phyloP scores from a whole-genome alignment of 352 stramenopile species.

The Phytopythium cucurbitacearum region DNA sequence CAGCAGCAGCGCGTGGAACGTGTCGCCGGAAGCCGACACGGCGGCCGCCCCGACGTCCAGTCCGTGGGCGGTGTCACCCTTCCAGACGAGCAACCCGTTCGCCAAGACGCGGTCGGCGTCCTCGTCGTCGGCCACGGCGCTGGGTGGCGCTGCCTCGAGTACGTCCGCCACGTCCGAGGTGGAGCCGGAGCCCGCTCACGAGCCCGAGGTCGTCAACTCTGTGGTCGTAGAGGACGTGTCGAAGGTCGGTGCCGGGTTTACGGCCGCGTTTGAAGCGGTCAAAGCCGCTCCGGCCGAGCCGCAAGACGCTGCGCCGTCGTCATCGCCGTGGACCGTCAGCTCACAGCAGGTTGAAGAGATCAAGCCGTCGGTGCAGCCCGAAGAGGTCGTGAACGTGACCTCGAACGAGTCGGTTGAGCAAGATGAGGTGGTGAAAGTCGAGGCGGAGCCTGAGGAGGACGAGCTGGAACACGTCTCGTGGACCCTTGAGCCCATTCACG shows the following conservation, averaged over 20 bases:
- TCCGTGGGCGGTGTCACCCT: constrained; percentile 34
- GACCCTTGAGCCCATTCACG: not conserved
- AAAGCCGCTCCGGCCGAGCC: constrained; percentile 2
- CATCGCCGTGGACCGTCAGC: constrained; percentile 14
- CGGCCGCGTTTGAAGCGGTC: constrained; percentile 12
- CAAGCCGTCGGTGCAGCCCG: constrained; percentile 4
- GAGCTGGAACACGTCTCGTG: constrained; percentile 9
- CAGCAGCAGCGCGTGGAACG: constrained; percentile 47
- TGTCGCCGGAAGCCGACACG: constrained; percentile 22
- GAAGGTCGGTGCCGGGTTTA: constrained; percentile 1
- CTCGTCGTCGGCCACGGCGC: constrained; percentile 1
- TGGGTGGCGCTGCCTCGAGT: constrained; percentile 4
- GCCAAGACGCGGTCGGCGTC: constrained; percentile 4
- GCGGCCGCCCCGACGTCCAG: constrained; percentile 18
- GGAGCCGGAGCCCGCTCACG: constrained; percentile 18
- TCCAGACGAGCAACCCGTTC: constrained; percentile 40
- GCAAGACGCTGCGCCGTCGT: constrained; percentile 2
- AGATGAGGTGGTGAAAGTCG: constrained; percentile 2
- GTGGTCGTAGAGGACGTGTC: constrained; percentile 20
- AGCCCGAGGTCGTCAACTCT: constrained; percentile 26
- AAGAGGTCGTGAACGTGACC: constrained; percentile 6
- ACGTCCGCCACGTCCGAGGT: constrained; percentile 2
- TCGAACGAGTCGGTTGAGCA: constrained; percentile 9
- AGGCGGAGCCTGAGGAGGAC: constrained; percentile 4
- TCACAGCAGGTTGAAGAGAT: not conserved